Evolutionary conservation across 768 basidiomycete genomes (phyloP), one percentile per base, ranked within the genome.

Genomic region (Tulasnella calospora): DNA sequence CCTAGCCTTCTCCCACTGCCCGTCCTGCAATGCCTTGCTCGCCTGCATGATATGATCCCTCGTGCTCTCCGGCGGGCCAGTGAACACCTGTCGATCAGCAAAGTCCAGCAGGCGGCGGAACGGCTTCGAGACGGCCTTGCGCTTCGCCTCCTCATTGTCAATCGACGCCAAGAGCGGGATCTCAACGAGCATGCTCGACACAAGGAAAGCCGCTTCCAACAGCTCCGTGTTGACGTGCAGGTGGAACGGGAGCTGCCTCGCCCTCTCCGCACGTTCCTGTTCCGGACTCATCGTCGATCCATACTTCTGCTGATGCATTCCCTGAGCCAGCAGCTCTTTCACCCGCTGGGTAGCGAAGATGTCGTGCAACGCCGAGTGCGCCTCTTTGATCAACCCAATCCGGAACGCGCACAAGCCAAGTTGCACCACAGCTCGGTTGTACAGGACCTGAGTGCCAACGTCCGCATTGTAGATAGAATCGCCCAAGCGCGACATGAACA

Each of bases 41-140:
- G 98, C 98, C 84, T 99, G 97, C 94, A 99, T 98, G 84, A 99
- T 97, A 83, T 99, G 98, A 82, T 99, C 98, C 44, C 98, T 88
- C 41, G 97, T 99, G 82, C 94, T 98, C 85, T 99, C 98, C n/a
- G 96, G 95, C 1, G 96, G 96, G 2, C 96, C 98, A 33, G 95
- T 96, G 85, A 99, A 99, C 15, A 98, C 92, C 86, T 99, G 98
- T 38, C 95, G 90, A 82, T 99, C 98, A 0, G 97, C 96, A 82
- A 98, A 96, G 85, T 99, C 98, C 74, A 99, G 87, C 79, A 98
- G 86, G 69, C 97, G 89, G 47, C 96, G 90, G 90, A 99, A 99
- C 35, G 96, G 94, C 84, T 98, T 96, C n/a, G 94, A 96, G 79
- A 97, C 94, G 1, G 91, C 89, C 85, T 97, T 95, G 82, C 97